Conservation (phyloP, 2,329 filamentous ascomycete species). For the Neurospora sp. region DNA sequence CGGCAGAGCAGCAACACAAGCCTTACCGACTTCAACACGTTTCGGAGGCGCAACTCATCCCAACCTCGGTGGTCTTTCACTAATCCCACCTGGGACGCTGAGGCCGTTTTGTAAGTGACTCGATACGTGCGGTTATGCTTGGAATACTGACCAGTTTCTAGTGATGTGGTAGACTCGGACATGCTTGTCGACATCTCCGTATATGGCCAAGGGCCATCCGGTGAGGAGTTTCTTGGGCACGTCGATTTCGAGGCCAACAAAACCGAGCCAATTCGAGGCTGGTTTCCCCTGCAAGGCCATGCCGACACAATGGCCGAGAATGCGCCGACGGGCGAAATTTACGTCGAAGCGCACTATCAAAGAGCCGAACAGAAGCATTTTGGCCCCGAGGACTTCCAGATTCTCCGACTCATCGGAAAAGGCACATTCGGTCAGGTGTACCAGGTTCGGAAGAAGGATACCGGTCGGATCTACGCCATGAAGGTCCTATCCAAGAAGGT, state of each 20-base stretch:
- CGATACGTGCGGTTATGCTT: too few species aligned
- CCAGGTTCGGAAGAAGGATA: slow-evolving; percentile 96
- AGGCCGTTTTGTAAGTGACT: slow-evolving; percentile 76
- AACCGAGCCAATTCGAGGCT: slow-evolving; percentile 63
- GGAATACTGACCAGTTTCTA: slow-evolving; percentile 27
- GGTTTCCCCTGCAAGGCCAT: slow-evolving; percentile 74
- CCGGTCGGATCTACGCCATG: slow-evolving; percentile 94
- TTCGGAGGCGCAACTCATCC: slow-evolving; percentile 43
- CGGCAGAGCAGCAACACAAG: slow-evolving; percentile 95
- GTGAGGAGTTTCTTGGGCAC: slow-evolving; percentile 87
- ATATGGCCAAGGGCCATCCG: slow-evolving; percentile 70
- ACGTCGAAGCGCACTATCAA: slow-evolving; percentile 77
- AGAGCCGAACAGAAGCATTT: slow-evolving; percentile 82
- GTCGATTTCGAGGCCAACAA: slow-evolving; percentile 66
- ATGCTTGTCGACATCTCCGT: slow-evolving; percentile 88
- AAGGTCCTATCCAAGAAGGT: slow-evolving; percentile 99
- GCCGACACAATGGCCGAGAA: slow-evolving; percentile 62
- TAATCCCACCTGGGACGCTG: slow-evolving; percentile 90
- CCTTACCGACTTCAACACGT: slow-evolving; percentile 52
- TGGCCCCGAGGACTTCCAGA: slow-evolving; percentile 91
- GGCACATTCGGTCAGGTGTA: slow-evolving; percentile 98
- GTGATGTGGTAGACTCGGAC: slow-evolving; percentile 87
- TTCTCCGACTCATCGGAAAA: slow-evolving; percentile 92
- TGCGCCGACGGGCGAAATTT: slow-evolving; percentile 76
- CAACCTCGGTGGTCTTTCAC: slow-evolving; percentile 49